phyloP scores from a whole-genome alignment of 1,284 basidiomycete genomes.

The Ustilago vetiveriae region DNA sequence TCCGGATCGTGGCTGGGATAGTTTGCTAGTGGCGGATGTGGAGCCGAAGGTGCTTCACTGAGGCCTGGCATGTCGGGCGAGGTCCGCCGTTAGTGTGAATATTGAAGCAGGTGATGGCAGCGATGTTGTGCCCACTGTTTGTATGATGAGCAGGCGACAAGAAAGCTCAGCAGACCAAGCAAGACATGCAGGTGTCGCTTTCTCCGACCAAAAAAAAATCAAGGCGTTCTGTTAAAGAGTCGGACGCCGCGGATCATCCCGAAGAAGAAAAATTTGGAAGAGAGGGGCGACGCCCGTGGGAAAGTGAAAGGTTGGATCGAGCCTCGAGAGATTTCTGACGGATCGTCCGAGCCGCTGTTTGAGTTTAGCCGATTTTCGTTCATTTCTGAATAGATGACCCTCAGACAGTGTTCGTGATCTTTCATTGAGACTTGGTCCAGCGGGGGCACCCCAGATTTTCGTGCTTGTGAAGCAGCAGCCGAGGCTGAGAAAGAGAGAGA shows the following conservation, averaged over 20 bases:
- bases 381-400: background rate
- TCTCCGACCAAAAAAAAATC: background rate
- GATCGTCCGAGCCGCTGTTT: conserved; percentile 2
- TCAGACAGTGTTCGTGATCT: background rate
- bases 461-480: background rate
- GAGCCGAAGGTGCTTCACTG: background rate
- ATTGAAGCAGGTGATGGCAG: background rate
- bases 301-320: background rate
- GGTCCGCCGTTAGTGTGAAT: background rate
- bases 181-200: background rate
- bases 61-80: conserved; percentile 1
- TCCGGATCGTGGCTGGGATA: conserved; percentile 27
- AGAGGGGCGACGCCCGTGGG: too few relatives aligned
- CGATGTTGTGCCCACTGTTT: too few relatives aligned
- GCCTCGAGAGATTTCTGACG: background rate
- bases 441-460: conserved; percentile 4
- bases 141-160: background rate
- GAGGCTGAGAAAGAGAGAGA: background rate
- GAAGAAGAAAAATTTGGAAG: too few relatives aligned
- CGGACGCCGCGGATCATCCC: too few relatives aligned
- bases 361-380: conserved; percentile 16
- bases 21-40: conserved; percentile 2
- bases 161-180: background rate
- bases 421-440: background rate
- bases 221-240: background rate